A percentile compares a stretch with the other conserved stretches of the same genome.
Evolutionary conservation across 2,329 filamentous ascomycete genomes (phyloP).

Genomic region (Scytalidium lignicola): DNA sequence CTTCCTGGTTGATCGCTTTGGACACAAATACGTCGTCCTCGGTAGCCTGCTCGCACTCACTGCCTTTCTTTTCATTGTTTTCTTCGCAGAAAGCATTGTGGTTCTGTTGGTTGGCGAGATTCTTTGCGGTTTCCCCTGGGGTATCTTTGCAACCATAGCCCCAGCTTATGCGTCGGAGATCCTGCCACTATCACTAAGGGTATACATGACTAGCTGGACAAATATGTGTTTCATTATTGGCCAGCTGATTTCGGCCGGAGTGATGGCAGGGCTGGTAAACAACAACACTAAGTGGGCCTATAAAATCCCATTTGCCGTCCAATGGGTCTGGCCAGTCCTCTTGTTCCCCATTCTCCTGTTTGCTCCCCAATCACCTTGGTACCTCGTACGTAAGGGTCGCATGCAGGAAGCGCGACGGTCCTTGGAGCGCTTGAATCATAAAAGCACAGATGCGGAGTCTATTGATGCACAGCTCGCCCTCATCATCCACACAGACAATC

Average conservation of each 20-base stretch:
- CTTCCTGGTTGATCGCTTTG: conserved; percentile 40
- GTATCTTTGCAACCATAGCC: conserved; percentile 41
- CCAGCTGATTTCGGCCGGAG: conserved; percentile 40
- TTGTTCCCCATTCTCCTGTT: conserved; percentile 36
- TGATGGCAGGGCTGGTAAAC: conserved; percentile 36
- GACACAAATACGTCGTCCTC: conserved; percentile 42
- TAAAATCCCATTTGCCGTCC: conserved; percentile 34
- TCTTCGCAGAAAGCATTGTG: conserved; percentile 41
- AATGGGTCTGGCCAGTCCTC: conserved; percentile 43
- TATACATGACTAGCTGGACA: conserved; percentile 38
- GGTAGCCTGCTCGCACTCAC: conserved; percentile 35
- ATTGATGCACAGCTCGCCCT: conserved; percentile 33
- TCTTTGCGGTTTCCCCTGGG: conserved; percentile 44
- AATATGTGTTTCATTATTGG: conserved; percentile 46
- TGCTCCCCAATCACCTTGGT: conserved; percentile 42
- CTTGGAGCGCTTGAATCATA: background rate
- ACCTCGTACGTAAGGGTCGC: conserved; percentile 37
- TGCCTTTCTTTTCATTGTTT: conserved; percentile 42
- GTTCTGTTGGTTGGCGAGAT: conserved; percentile 42
- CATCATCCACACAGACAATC: conserved; percentile 40
- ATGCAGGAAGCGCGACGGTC: conserved; percentile 34
- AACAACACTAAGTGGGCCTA: conserved; percentile 12
- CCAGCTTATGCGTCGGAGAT: conserved; percentile 41
- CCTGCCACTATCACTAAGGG: conserved; percentile 36
- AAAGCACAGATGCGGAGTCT: background rate